Evolutionary conservation across 345 rosid species (phyloP), one percentile per base, ranked within the genome.

Genomic region (Carallia pectinifolia): DNA sequence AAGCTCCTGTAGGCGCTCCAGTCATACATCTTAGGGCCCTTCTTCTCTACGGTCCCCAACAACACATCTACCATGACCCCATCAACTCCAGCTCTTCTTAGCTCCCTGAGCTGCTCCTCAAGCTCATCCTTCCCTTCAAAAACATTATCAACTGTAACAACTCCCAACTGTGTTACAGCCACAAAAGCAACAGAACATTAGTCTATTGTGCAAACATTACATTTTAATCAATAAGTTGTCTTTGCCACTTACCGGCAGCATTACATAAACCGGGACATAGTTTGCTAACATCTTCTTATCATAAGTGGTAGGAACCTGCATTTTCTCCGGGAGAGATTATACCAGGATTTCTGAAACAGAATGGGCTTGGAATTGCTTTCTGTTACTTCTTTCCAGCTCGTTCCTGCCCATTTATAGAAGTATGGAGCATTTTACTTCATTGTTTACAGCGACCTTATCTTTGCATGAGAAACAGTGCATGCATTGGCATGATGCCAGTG

Each of bases 21-120:
- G 23, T 85, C 91, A 66, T 90, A 87, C 44, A 80, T 76, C 78
- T 63, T 72, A 7, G 97, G 87, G 9, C 87, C 91, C 50, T 81
- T 84, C 39, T 88, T 74, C 69, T 93, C 93, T 13, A 88, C 65
- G 44, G 89, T 85, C 64, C 97, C 96, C 97, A 93, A 93, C 96
- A 94, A 89, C 0, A 90, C 89, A 60, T 93, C 98, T 0, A 86
- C 75, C 97, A 90, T 93, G 13, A 90, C 84, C 31, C 98, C 97
- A 19, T 90, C 97, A 16, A 89, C 68, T 4, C 88, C 90, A 6
- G 89, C 92, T 7, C 79, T 81, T 68, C 77, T 88, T 58, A 90
- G 87, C 79, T 85, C 81, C 81, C 74, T 85, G 8, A 90, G 91
- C 70, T 88, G 91, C 61, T 69, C 67, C 72, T 80, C 84, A 4